Conservation (phyloP, 1,284 basidiomycete species). For the Leccinum angustisporum region DNA sequence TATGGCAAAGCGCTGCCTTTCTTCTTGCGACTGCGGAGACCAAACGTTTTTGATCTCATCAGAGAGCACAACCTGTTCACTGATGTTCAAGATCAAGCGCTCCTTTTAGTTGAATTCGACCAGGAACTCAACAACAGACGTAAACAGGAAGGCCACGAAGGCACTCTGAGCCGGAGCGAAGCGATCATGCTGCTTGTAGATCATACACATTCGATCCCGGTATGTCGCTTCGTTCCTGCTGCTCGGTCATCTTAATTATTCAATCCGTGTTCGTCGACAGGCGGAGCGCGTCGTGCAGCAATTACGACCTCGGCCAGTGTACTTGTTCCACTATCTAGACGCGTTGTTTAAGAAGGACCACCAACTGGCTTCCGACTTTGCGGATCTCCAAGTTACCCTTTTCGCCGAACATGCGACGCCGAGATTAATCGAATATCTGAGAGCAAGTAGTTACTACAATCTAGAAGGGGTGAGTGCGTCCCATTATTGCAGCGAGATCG, state of each 20-base stretch:
- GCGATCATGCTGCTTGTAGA: slow-evolving; percentile 91
- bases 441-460: slow-evolving; percentile 90
- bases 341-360: slow-evolving; percentile 88
- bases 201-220: slow-evolving; percentile 94
- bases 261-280: slow-evolving; percentile 40
- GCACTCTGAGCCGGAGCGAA: slow-evolving; percentile 48
- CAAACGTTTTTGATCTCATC: slow-evolving; percentile 94
- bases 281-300: slow-evolving; percentile 88
- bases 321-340: slow-evolving; percentile 93
- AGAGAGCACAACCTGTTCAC: slow-evolving; percentile 93
- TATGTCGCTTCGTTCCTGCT: slow-evolving; percentile 39
- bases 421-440: slow-evolving; percentile 86
- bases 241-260: neutral
- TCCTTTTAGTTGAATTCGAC: slow-evolving; percentile 93
- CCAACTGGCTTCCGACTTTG: slow-evolving; percentile 76
- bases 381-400: slow-evolving; percentile 86
- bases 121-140: slow-evolving; percentile 76
- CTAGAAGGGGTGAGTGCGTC: slow-evolving; percentile 69
- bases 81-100: slow-evolving; percentile 90
- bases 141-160: slow-evolving; percentile 42
- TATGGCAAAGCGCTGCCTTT: slow-evolving; percentile 92
- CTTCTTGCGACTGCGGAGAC: slow-evolving; percentile 81
- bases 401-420: slow-evolving; percentile 86
- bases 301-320: slow-evolving; percentile 74
- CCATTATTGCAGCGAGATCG: neutral